phyloP scores from a whole-genome alignment of 1,284 basidiomycete species.

The Tilletia caries region DNA sequence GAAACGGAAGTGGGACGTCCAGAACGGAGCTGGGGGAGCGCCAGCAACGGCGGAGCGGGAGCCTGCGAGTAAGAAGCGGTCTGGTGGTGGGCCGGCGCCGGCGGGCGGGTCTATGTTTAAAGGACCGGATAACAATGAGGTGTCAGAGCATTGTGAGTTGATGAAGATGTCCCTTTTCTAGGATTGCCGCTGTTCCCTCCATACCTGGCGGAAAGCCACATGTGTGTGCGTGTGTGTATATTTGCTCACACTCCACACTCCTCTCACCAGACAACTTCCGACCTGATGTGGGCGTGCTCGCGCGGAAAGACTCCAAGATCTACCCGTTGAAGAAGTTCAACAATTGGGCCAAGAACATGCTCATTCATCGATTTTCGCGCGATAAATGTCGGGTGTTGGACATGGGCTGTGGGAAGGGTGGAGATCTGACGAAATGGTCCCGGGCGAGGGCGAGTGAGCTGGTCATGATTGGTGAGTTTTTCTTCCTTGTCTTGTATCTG shows the following conservation, averaged over 20 bases:
- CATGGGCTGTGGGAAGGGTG: slow-evolving; percentile 96
- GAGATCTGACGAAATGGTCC: slow-evolving; percentile 92
- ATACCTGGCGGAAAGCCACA: no score
- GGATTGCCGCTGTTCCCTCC: no score
- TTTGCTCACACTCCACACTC: not conserved
- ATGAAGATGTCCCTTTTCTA: no score
- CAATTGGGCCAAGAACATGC: slow-evolving; percentile 66
- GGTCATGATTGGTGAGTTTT: slow-evolving; percentile 68
- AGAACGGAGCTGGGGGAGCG: not conserved
- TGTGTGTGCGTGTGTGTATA: no score
- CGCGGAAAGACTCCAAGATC: slow-evolving; percentile 86
- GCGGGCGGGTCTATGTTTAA: not conserved
- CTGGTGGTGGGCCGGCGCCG: not conserved
- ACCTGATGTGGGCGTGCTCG: slow-evolving; percentile 79
- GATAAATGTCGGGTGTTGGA: slow-evolving; percentile 76
- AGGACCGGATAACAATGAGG: slow-evolving; percentile 12
- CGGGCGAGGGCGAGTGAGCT: slow-evolving; percentile 78
- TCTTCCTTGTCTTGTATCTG: not conserved
- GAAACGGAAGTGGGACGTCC: no score
- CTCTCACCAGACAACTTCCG: slow-evolving; percentile 68
- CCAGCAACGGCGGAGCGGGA: not conserved
- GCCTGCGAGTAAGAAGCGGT: not conserved
- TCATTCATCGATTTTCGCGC: slow-evolving; percentile 30
- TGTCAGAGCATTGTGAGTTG: slow-evolving; percentile 11
- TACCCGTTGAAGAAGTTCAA: slow-evolving; percentile 96